These are phyloP conservation scores for Neodidymelliopsis sp. DNA, from an alignment of 2,329 filamentous ascomycete genomes.

Conservation along the genomic window DNA sequence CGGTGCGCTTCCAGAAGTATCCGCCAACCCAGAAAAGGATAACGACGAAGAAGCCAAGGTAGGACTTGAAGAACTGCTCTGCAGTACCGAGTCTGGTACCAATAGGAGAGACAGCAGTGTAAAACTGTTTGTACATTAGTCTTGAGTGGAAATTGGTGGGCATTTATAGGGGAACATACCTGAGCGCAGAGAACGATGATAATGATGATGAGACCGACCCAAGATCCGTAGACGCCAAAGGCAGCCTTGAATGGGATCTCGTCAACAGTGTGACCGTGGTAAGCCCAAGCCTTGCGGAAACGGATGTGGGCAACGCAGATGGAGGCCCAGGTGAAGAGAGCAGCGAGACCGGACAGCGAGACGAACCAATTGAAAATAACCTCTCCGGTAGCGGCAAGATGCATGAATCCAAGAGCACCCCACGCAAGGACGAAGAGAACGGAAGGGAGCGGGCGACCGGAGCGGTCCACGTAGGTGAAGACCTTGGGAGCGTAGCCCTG, in stretches of 20 bases:
- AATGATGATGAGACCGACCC: conserved; percentile 50
- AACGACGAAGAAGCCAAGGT: conserved; percentile 57
- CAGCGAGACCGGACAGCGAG: conserved; percentile 74
- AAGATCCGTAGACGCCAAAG: conserved; percentile 52
- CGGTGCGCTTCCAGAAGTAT: conserved; percentile 70
- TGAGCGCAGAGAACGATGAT: conserved; percentile 50
- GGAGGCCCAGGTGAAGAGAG: conserved; percentile 80
- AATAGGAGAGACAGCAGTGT: conserved; percentile 48
- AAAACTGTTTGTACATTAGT: conserved; percentile 43
- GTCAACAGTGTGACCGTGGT: conserved; percentile 51
- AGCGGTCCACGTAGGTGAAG: conserved; percentile 81
- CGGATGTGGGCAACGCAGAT: conserved; percentile 93
- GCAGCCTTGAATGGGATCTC: conserved; percentile 55
- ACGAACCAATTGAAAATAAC: conserved; percentile 78
- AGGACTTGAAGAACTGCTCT: conserved; percentile 55
- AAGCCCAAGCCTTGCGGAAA: conserved; percentile 68
- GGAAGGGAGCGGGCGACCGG: conserved; percentile 78
- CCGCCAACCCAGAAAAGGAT: conserved; percentile 55
- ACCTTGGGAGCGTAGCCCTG: conserved; percentile 75
- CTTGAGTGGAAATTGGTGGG: conserved; percentile 1
- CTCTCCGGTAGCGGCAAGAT: conserved; percentile 56
- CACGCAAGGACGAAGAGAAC: conserved; percentile 72
- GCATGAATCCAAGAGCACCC: conserved; percentile 79
- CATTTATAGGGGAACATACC: conserved; percentile 26
- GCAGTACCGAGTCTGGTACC: conserved; percentile 43